Base-by-base conservation (phyloP, 345 rosid genomes). In the Acer campestre region DNA sequence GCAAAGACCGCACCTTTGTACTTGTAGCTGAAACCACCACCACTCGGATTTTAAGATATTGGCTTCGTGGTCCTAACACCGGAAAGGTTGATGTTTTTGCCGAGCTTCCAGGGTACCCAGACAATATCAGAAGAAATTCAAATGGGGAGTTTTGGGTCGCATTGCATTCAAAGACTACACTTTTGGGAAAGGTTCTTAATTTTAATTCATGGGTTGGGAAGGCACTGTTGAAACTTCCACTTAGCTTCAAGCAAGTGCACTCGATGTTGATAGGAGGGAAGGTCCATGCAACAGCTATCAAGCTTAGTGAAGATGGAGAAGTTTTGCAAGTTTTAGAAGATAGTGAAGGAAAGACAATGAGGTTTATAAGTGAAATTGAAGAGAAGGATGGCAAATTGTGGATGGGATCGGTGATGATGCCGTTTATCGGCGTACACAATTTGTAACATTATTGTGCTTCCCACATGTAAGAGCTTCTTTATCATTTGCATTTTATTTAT, bases 61-160 rank as follows among this genome's bases (percentile, higher is more conserved):
- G 89, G 89, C 91, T 92, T 42, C 73, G 53, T 22, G 89, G 85
- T 73, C 85, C 89, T 20, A 79, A 82, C 11, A 74, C 84, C 11
- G 84, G 85, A 59, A 79, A 81, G n/a, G 77, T 63, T 0, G 88
- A 88, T 22, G 77, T 84, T 63, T 90, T 92, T 67, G 86, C 88
- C 1, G 74, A 88, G 82, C 82, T 94, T 70, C 88, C 90, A 0
- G 95, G 95, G 68, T 85, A 85, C 62, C 93, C 97, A 0, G 94
- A 90, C 83, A 89, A 92, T 80, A 74, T 92, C 7, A 81, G 90
- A 81, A 90, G 88, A 77, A 88, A 85, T 79, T 25, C 81, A 0
- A 72, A 83, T 1, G 95, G 95, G 69, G 94, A 92, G 3, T 90
- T 89, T 48, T 90, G 98, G 98, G 94, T 94, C 0, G 95, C 90